Base-by-base conservation (phyloP, 495 filamentous ascomycete species). In the Penicillium steckii region DNA sequence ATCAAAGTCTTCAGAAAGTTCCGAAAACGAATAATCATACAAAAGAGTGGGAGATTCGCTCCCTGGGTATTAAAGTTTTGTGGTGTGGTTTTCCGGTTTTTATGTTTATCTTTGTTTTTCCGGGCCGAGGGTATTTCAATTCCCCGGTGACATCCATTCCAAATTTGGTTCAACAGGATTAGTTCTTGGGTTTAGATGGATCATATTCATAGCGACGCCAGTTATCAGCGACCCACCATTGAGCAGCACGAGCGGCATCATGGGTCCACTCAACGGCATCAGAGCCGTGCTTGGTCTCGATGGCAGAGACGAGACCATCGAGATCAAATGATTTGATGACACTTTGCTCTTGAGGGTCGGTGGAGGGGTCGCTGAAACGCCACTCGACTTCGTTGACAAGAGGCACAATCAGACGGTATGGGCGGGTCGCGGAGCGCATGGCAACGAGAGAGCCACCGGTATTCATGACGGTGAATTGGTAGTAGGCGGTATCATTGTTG, bases 401-500 rank as follows among this genome's bases (percentile, higher is more conserved):
- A 0, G 75, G 75, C 9, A 77, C 43, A 19, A 75, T 63, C 1
- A 78, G 63, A 4, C 75, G 61, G 50, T 66, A 77, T 3, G 69
- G 64, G 8, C 62, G 54, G 3, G 61, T 63, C 4, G 75, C 70
- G 6, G 72, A 74, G 4, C 67, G 66, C 38, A 75, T 65, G 27
- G 65, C 65, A 18, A 78, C 54, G 52, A 72, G 56, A 1, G 70
- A 66, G 21, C 75, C 74, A 12, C 75, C 75, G 10, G 75, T 67
- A 44, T 77, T 78, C 42, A 78, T 72, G 47, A 78, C 64, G 37
- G 65, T 71, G 53, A 78, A 72, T 35, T 77, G 72, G 64, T 70
- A 78, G 27, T 66, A 65, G 46, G 66, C 59, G 25, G 70, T 66
- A 9, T 71, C 61, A 35, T 69, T 61, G 24, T 68, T 62, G 8